Conservation (phyloP, 2,329 filamentous ascomycete species). For the Colletotrichum truncatum region DNA sequence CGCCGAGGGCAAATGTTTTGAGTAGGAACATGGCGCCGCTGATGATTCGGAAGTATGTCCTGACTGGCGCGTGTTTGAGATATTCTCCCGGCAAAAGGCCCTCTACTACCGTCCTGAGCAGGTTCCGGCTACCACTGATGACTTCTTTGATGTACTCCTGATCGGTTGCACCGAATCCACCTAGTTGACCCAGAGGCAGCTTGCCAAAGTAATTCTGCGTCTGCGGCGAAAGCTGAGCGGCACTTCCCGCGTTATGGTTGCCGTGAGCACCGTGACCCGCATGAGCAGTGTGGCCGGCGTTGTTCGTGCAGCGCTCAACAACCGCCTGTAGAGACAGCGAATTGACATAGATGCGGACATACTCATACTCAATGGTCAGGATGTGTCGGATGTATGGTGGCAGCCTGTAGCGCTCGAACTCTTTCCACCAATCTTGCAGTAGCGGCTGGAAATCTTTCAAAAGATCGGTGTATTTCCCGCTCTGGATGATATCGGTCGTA, state of each 20-base stretch:
- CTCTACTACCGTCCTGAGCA: constrained; percentile 81
- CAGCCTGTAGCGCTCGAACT: constrained; percentile 81
- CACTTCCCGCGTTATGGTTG: constrained; percentile 45
- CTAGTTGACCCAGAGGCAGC: constrained; percentile 70
- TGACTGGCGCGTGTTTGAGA: constrained; percentile 83
- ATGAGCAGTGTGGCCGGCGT: constrained; percentile 61
- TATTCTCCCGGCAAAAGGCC: constrained; percentile 78
- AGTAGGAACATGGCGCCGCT: constrained; percentile 86
- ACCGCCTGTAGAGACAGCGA: constrained; percentile 94
- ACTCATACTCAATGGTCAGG: constrained; percentile 93
- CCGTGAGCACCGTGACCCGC: constrained; percentile 38
- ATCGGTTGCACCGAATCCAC: constrained; percentile 71
- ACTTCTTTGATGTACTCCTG: constrained; percentile 81
- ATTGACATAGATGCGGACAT: constrained; percentile 93
- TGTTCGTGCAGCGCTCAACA: constrained; percentile 88
- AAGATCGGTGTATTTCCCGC: constrained; percentile 81
- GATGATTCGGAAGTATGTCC: constrained; percentile 88
- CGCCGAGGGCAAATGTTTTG: constrained; percentile 85
- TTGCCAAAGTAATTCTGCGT: constrained; percentile 73
- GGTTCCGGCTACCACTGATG: constrained; percentile 78
- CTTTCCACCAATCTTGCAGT: constrained; percentile 79
- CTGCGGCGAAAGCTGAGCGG: constrained; percentile 65
- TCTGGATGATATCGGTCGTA: constrained; percentile 89
- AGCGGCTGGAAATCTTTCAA: constrained; percentile 85
- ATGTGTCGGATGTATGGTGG: constrained; percentile 77